A percentile compares a stretch with the other conserved stretches of the same genome.
Conservation (phyloP, 2,329 filamentous ascomycete genomes). For the Raffaelea ambrosiae region DNA sequence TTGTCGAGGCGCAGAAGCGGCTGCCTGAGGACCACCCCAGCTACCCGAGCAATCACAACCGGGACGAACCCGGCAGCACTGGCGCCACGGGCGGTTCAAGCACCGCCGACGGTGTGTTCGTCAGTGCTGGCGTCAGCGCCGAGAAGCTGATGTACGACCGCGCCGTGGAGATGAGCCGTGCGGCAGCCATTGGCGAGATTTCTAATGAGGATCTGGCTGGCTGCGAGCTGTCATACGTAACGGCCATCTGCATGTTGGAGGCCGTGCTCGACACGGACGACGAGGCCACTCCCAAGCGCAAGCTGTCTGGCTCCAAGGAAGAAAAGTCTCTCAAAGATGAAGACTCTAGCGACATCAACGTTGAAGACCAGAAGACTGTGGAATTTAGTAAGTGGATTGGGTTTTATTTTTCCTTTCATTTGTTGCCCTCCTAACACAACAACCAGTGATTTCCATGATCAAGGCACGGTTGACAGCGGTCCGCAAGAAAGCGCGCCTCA, state of each 20-base stretch:
- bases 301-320: conserved; percentile 27
- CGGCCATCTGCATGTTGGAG: conserved; percentile 89
- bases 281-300: conserved; percentile 34
- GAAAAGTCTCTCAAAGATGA: conserved; percentile 32
- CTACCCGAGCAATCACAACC: conserved; percentile 66
- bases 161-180: conserved; percentile 90
- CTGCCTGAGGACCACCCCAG: conserved; percentile 78
- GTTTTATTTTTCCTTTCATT: conserved; percentile 12
- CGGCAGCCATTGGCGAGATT: conserved; percentile 91
- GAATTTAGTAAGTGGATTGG: conserved; percentile 67
- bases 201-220: conserved; percentile 80
- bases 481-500: conserved; percentile 53
- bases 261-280: conserved; percentile 84
- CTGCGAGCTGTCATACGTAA: conserved; percentile 88
- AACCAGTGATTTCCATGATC: conserved; percentile 55
- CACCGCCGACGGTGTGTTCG: conserved; percentile 65
- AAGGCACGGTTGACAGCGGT: conserved; percentile 45
- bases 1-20: conserved; percentile 76
- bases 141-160: conserved; percentile 98
- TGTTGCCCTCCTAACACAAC: conserved; percentile 15
- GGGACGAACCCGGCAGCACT: conserved; percentile 20
- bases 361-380: conserved; percentile 65
- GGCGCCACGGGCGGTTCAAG: conserved; percentile 46
- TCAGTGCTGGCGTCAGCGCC: conserved; percentile 84
- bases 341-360: conserved; percentile 42